Conservation (phyloP, 345 rosid species). For the Kernera saxatilis region DNA sequence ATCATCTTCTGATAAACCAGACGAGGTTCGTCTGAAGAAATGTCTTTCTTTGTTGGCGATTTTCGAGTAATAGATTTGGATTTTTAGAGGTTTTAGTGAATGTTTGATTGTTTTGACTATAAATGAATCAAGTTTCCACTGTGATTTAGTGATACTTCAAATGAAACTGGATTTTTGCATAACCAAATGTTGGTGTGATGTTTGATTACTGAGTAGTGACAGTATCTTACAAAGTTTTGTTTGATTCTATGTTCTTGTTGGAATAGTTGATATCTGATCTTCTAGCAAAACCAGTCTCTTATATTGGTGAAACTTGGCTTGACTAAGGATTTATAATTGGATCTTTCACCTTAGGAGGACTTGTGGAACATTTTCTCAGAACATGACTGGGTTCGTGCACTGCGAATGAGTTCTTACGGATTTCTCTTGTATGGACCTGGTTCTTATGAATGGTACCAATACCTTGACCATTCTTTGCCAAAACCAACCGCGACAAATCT, state of each 20-base stretch:
- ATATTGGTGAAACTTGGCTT: conserved; percentile 3
- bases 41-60: neutral
- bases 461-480: conserved; percentile 73
- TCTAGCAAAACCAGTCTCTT: neutral
- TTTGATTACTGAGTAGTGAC: neutral
- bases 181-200: neutral
- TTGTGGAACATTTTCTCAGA: conserved; percentile 37
- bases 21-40: conserved; percentile 21
- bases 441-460: conserved; percentile 80
- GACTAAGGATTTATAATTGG: neutral
- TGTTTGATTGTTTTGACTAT: neutral
- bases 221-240: neutral
- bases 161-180: neutral
- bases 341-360: conserved; percentile 35
- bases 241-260: neutral
- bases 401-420: conserved; percentile 89
- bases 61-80: neutral
- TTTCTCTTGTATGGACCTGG: conserved; percentile 90
- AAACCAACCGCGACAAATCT: conserved; percentile 54
- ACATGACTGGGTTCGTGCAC: conserved; percentile 85
- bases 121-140: neutral
- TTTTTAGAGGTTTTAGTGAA: neutral
- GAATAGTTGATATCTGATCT: neutral
- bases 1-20: conserved; percentile 17
- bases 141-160: neutral